These are phyloP conservation scores for Lipomyces starkeyi DNA, from an alignment of 805 yeast genomes.

Conservation along the genomic window DNA sequence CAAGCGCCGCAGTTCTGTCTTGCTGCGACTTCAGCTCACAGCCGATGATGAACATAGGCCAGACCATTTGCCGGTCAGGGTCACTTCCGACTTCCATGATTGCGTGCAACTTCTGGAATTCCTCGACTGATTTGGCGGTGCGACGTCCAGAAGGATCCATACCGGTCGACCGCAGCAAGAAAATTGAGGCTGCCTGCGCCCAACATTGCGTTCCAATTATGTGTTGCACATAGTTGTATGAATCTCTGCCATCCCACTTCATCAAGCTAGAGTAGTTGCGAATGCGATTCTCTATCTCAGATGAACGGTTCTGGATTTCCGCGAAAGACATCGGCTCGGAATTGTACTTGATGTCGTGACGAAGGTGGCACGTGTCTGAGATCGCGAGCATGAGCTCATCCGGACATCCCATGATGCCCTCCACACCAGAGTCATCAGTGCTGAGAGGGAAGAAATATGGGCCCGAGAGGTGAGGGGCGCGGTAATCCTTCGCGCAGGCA, in stretches of 20 bases:
- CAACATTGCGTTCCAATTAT: conserved; percentile 34
- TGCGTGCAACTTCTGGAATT: conserved; percentile 23
- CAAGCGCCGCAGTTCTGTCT: conserved; percentile 11
- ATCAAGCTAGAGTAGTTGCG: conserved; percentile 23
- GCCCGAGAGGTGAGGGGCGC: conserved; percentile 32
- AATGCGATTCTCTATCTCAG: conserved; percentile 30
- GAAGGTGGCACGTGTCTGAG: conserved; percentile 29
- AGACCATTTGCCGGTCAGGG: conserved; percentile 33
- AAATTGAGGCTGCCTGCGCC: conserved; percentile 35
- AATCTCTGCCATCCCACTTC: conserved; percentile 36
- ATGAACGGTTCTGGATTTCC: conserved; percentile 28
- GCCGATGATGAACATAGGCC: conserved; percentile 36
- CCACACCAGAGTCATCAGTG: conserved; percentile 29
- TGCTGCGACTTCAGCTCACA: conserved; percentile 28
- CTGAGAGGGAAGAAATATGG: conserved; percentile 31
- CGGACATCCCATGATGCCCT: conserved; percentile 37
- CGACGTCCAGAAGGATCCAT: conserved; percentile 35
- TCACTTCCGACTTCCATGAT: conserved; percentile 26
- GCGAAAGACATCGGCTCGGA: conserved; percentile 29
- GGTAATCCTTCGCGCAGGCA: conserved; percentile 33
- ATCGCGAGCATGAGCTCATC: conserved; percentile 35
- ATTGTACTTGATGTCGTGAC: conserved; percentile 26
- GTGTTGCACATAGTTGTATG: conserved; percentile 31
- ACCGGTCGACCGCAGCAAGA: conserved; percentile 33
- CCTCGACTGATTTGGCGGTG: conserved; percentile 25